These are phyloP conservation scores for Diplocarpon mali DNA, from an alignment of 2,329 filamentous ascomycete genomes.

Conservation along the genomic window DNA sequence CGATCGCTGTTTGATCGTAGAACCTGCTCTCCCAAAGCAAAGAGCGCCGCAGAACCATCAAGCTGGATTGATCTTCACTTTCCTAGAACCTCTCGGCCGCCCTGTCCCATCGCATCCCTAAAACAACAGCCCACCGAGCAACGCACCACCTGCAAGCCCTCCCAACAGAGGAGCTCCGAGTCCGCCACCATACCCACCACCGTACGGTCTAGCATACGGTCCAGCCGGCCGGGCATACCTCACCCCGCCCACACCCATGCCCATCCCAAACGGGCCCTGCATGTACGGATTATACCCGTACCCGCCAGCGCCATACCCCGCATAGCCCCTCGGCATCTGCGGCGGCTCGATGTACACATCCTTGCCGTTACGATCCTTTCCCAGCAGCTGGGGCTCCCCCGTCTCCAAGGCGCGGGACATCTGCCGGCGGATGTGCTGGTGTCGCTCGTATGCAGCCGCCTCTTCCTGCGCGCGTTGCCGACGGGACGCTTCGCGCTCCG, in stretches of 20 bases:
- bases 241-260: conserved; percentile 34
- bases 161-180: conserved; percentile 35
- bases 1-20: neutral
- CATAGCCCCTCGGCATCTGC: conserved; percentile 24
- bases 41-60: no score
- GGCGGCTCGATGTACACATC: conserved; percentile 50
- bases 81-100: no score
- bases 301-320: conserved; percentile 23
- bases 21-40: no score
- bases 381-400: conserved; percentile 43
- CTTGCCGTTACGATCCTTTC: conserved; percentile 40
- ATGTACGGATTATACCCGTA: conserved; percentile 36
- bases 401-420: conserved; percentile 41
- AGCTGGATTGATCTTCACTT: no score
- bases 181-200: conserved; percentile 34
- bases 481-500: conserved; percentile 38
- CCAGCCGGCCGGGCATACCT: conserved; percentile 37
- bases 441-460: conserved; percentile 38
- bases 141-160: conserved; percentile 35
- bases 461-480: conserved; percentile 38
- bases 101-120: conserved; percentile 1
- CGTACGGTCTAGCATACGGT: conserved; percentile 36
- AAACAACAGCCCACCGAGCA: conserved; percentile 34
- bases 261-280: conserved; percentile 23
- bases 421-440: conserved; percentile 38